Base-by-base conservation (phyloP, 495 filamentous ascomycete species). In the Penicillium desertorum region DNA sequence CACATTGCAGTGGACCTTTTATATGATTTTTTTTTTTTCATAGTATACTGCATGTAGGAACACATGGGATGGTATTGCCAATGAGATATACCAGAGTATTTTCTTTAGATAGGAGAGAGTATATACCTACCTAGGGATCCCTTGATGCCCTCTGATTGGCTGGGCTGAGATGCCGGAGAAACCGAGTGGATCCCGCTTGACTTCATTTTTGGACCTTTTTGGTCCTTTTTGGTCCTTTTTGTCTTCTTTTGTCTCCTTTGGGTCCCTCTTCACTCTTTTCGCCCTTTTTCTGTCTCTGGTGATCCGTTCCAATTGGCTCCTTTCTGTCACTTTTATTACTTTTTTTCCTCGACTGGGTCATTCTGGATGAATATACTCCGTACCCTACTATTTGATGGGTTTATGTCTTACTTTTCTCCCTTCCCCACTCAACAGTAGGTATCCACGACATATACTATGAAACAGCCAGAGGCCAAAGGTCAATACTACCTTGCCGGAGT, bases 91-190 rank as follows among this genome's bases (percentile, higher is more conserved):
- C 22, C 22, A 22, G 2, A 25, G 23, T 25, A 25, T 6, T 25
- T 25, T 25, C 23, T 5, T 25, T n/a, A 25, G 3, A 23, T 23
- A 23, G 22, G 23, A 25, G 23, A 25, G 19, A 9, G 4, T 30
- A 27, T 32, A 10, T 10, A 27, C 5, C 4, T 19, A 19, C 32
- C 37, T 43, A 52, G 50, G 3, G 0, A 17, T 39, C 0, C 4
- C 23, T 25, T 5, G 5, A 25, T 25, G 5, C 4, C 23, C 23
- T 23, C 7, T 45, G 20, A 47, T 55, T 55, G 53, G 53, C 44
- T 47, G 53, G 53, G 16, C 22, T 47, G 43, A 47, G 53, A 55
- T 47, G 32, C 53, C 53, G 53, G 10, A n/a, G 12, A 2, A 8
- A 7, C 8, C 27, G 19, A n/a, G 51, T 53, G 37, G 37, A 36